Evolutionary conservation across 2,329 filamentous ascomycete genomes (phyloP).

Genomic region (Fusarium sp.): DNA sequence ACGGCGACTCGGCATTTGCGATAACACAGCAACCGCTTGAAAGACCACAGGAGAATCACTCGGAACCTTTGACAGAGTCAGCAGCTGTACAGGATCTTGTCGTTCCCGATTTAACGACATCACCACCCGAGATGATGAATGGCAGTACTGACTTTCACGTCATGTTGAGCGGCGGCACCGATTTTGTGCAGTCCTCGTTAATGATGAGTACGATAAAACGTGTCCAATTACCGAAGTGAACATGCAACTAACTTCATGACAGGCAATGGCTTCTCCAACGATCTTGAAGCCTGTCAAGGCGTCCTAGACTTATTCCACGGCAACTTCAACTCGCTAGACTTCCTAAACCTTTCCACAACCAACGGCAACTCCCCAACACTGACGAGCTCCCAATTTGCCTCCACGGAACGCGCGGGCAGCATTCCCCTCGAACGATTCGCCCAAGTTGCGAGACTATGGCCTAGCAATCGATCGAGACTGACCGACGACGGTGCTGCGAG

Average conservation of each 20-base stretch:
- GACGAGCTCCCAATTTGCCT: background rate
- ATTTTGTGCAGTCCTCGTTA: background rate
- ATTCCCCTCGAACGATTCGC: slow-evolving; percentile 12
- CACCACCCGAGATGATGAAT: background rate
- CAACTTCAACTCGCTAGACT: background rate
- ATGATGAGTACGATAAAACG: background rate
- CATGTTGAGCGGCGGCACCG: background rate
- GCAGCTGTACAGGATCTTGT: background rate
- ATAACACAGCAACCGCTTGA: background rate
- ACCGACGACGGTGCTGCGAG: background rate
- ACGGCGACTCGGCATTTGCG: background rate
- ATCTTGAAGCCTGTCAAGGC: background rate
- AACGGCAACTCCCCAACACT: background rate
- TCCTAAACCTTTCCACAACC: background rate
- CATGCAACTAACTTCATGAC: background rate
- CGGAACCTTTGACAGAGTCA: background rate
- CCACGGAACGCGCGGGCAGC: background rate
- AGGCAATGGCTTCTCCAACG: background rate
- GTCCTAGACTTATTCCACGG: background rate
- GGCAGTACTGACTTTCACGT: background rate
- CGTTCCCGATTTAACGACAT: background rate
- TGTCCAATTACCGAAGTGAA: background rate
- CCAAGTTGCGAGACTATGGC: slow-evolving; percentile 7
- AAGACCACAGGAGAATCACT: background rate
- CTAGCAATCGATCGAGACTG: background rate